These are phyloP conservation scores for Trichosporon sp. DNA, from an alignment of 1,284 basidiomycete species.

Conservation along the genomic window DNA sequence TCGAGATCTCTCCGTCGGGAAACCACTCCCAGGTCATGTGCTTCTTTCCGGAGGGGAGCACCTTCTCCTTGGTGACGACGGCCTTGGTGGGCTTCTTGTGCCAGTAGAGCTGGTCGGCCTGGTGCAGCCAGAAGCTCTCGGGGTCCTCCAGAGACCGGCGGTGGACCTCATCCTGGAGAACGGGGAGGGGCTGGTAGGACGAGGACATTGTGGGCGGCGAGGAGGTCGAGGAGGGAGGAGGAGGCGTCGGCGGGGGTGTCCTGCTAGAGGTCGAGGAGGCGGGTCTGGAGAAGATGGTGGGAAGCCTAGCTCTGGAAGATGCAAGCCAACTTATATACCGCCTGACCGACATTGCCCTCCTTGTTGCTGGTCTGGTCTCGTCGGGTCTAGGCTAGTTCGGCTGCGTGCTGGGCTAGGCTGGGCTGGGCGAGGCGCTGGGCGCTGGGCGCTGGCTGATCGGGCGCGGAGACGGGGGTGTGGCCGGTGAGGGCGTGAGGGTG, in stretches of 20 bases:
- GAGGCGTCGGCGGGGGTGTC: background rate
- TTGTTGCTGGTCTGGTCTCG: too few species aligned
- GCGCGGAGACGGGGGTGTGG: background rate
- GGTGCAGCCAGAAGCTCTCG: conserved; percentile 19
- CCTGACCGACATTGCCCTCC: background rate
- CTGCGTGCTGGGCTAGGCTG: background rate
- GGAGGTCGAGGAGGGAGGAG: too few species aligned
- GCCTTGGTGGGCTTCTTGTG: conserved; percentile 18
- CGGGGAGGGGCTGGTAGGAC: conserved; percentile 3
- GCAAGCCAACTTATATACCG: background rate
- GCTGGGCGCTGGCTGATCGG: too few species aligned
- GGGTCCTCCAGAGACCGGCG: conserved; percentile 16
- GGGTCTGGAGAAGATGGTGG: background rate
- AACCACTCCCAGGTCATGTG: conserved; percentile 24
- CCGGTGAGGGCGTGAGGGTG: too few species aligned
- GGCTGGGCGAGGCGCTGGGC: too few species aligned
- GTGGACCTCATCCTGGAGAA: conserved; percentile 21
- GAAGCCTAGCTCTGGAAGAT: background rate
- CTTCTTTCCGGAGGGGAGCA: conserved; percentile 7
- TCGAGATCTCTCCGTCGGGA: conserved; percentile 22
- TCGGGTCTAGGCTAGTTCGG: background rate
- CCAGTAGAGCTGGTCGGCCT: conserved; percentile 22
- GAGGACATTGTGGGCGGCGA: background rate
- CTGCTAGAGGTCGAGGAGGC: background rate
- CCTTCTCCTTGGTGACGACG: conserved; percentile 6